A percentile compares a stretch with the other conserved stretches of the same genome.
Conservation (phyloP, 2,329 filamentous ascomycete genomes). For the Claviceps humidiphila region DNA sequence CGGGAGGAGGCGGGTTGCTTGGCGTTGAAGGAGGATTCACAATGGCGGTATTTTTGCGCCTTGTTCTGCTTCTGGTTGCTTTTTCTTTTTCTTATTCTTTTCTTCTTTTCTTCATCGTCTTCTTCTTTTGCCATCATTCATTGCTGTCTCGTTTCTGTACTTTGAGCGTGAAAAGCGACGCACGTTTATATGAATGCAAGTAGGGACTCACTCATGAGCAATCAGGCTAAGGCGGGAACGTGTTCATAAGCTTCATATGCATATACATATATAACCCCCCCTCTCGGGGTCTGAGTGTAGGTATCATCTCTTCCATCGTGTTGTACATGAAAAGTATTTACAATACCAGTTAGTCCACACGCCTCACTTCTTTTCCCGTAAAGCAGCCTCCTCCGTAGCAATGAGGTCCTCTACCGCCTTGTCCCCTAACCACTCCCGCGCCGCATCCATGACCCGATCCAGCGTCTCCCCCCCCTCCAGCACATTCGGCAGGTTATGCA, state of each 20-base stretch:
- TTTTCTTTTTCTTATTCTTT: background rate
- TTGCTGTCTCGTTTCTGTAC: background rate
- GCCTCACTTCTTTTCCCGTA: constrained; percentile 7
- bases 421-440: constrained; percentile 61
- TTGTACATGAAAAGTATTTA: background rate
- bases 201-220: too few species aligned
- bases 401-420: constrained; percentile 62
- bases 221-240: too few species aligned
- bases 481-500: constrained; percentile 71
- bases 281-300: too few species aligned
- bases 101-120: too few species aligned
- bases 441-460: constrained; percentile 64
- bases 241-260: too few species aligned
- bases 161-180: background rate
- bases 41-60: background rate
- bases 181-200: too few species aligned
- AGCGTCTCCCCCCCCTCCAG: constrained; percentile 59
- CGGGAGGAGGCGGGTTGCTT: background rate
- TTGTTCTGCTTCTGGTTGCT: background rate
- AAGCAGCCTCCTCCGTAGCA: constrained; percentile 40
- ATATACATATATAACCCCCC: too few species aligned
- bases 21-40: background rate
- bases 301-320: too few species aligned
- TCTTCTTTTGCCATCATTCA: background rate
- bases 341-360: background rate